Conservation (phyloP, 2,329 filamentous ascomycete species). For the Cercospora sp. region DNA sequence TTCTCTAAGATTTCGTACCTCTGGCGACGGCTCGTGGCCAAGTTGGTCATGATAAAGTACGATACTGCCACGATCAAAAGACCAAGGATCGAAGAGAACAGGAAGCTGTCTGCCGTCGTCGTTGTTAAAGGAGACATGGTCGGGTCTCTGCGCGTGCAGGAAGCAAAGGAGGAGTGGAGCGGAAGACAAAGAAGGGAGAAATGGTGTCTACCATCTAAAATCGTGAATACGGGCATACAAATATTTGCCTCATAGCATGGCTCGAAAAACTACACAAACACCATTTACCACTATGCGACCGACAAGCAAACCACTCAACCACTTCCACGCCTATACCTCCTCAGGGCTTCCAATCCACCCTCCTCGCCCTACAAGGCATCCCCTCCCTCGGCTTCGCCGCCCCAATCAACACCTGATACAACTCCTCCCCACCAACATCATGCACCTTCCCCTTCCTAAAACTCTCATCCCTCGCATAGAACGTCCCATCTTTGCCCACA, state of each 20-base stretch:
- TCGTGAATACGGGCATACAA: neutral
- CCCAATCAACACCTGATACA: conserved; percentile 35
- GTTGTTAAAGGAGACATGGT: neutral
- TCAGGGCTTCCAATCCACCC: conserved; percentile 19
- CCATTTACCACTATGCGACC: neutral
- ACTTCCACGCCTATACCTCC: neutral
- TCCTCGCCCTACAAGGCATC: conserved; percentile 32
- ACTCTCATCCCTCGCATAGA: conserved; percentile 29
- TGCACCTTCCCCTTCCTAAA: conserved; percentile 28
- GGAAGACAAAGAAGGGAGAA: neutral
- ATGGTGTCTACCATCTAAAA: neutral
- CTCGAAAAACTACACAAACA: neutral
- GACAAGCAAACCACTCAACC: neutral
- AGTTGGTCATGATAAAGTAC: neutral
- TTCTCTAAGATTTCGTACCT: neutral
- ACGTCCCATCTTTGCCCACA: conserved; percentile 39
- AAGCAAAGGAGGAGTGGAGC: neutral
- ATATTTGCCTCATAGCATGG: neutral
- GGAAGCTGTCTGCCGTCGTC: neutral
- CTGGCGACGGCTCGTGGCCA: neutral
- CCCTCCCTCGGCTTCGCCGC: conserved; percentile 37
- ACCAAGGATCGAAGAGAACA: neutral
- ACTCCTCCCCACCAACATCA: conserved; percentile 33
- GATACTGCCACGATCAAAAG: neutral
- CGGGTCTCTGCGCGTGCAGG: neutral